Percentiles rank a stretch among this genome's conserved stretches.
phyloP scores from a whole-genome alignment of 1,139 yeast species.

The Waltiozyma sp. region DNA sequence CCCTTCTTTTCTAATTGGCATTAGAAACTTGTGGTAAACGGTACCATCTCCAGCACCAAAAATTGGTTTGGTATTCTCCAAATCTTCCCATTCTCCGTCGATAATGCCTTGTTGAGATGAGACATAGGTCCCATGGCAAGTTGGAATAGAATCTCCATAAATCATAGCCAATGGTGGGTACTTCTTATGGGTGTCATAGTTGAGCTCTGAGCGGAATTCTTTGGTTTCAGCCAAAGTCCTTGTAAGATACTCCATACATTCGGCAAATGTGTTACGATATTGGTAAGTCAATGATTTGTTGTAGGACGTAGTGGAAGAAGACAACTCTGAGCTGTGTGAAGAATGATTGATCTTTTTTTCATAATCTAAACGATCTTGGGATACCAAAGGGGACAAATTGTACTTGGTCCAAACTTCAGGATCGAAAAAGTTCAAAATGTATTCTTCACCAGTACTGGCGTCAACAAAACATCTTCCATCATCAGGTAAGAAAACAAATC shows the following conservation, averaged over 20 bases:
- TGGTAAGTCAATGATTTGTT: slow-evolving; percentile 3
- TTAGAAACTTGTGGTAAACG: slow-evolving; percentile 67
- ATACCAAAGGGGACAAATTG: slow-evolving; percentile 65
- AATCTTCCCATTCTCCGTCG: slow-evolving; percentile 64
- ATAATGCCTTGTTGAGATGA: slow-evolving; percentile 48
- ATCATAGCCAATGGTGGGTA: slow-evolving; percentile 82
- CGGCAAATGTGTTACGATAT: slow-evolving; percentile 35
- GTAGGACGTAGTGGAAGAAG: slow-evolving; percentile 8
- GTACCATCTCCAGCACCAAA: slow-evolving; percentile 92
- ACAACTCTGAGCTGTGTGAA: neutral
- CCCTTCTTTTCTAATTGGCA: slow-evolving; percentile 60
- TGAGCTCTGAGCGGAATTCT: slow-evolving; percentile 45
- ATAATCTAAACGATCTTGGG: slow-evolving; percentile 27
- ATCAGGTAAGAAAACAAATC: slow-evolving; percentile 66
- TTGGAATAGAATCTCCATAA: slow-evolving; percentile 73
- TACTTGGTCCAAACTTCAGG: slow-evolving; percentile 73
- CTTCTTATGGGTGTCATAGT: slow-evolving; percentile 34
- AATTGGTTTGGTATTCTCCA: slow-evolving; percentile 35
- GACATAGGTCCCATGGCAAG: slow-evolving; percentile 71
- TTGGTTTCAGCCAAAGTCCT: slow-evolving; percentile 54
- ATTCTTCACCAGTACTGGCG: slow-evolving; percentile 41
- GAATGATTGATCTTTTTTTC: slow-evolving; percentile 1
- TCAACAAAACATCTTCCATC: slow-evolving; percentile 67
- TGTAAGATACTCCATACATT: slow-evolving; percentile 52
- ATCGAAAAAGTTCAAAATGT: slow-evolving; percentile 67